Conservation (phyloP, 108 stramenopile genomes). For the Bacterosira constricta region DNA sequence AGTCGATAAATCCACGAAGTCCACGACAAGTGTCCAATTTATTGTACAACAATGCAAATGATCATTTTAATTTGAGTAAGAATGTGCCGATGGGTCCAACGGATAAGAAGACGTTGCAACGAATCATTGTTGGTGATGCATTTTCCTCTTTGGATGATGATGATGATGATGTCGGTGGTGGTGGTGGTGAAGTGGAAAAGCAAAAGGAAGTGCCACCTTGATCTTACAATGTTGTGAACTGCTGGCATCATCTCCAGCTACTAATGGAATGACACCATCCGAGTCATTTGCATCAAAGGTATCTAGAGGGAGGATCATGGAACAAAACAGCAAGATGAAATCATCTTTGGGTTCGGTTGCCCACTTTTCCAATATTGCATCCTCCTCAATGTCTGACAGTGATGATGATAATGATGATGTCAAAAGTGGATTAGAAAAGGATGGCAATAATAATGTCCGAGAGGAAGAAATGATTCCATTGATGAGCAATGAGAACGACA, state of each 20-base stretch:
- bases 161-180: background rate
- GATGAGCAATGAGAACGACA: background rate
- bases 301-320: background rate
- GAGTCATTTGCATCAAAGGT: background rate
- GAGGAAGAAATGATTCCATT: background rate
- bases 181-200: constrained; percentile 5
- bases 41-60: constrained; percentile 47
- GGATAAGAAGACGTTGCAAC: constrained; percentile 33
- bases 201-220: constrained; percentile 53
- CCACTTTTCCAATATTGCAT: constrained; percentile 30
- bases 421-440: background rate
- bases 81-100: constrained; percentile 29
- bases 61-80: constrained; percentile 17
- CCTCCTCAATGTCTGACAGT: background rate
- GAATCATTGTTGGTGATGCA: constrained; percentile 9
- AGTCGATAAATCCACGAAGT: constrained; percentile 67
- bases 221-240: constrained; percentile 63
- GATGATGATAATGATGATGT: background rate
- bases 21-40: constrained; percentile 72
- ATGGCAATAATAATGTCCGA: background rate
- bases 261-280: background rate
- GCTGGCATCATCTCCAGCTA: constrained; percentile 2
- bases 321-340: background rate
- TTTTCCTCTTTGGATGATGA: background rate
- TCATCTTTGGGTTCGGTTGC: constrained; percentile 6